phyloP scores from a whole-genome alignment of 129 eudicot genomes.

The sunflower (Helianthus annuus) region HanXRQr2.0-SUNRISE NC_035448.2:192456617-192457116 shows the following conservation, averaged over 20 bases:
- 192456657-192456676: not conserved
- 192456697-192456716: not conserved
- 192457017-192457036: too few species aligned
- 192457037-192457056: too few species aligned
- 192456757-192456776: not conserved
- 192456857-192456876: slow-evolving; percentile 4
- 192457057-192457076: too few species aligned
- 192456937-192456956: too few species aligned
- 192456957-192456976: not conserved
- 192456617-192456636: too few species aligned
- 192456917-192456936: not conserved
- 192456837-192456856: slow-evolving; percentile 2
- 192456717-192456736: not conserved
- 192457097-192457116: too few species aligned
- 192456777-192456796: not conserved
- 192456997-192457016: not conserved
- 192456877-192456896: not conserved
- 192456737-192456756: not conserved
- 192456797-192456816: not conserved
- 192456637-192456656: too few species aligned
- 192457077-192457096: too few species aligned
- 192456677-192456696: not conserved
- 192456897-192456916: slow-evolving; percentile 2
- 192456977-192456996: not conserved
- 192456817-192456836: not conserved